phyloP scores from a whole-genome alignment of 306 rosid species.

The Acacia melanoxylon region DNA sequence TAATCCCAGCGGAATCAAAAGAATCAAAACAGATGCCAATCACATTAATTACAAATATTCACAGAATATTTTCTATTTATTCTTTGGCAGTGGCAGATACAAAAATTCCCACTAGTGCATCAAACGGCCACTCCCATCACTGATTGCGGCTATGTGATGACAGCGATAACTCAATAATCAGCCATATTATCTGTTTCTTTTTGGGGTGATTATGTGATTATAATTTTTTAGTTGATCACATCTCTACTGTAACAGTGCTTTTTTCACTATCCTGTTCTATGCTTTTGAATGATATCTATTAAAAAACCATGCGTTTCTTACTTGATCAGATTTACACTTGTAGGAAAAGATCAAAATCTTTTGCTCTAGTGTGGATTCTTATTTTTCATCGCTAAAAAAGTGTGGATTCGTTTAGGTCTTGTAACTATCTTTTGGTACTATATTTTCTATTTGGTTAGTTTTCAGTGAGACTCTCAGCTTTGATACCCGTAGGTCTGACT shows the following conservation, averaged over 20 bases:
- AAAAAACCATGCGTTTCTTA: neutral
- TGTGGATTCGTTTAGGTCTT: neutral
- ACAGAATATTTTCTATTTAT: neutral
- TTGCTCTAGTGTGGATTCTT: neutral
- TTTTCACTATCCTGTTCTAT: neutral
- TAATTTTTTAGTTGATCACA: constrained; percentile 9
- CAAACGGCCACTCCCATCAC: constrained; percentile 10
- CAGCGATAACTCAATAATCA: constrained; percentile 14
- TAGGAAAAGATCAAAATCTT: neutral
- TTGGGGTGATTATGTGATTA: constrained; percentile 5
- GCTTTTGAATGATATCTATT: constrained; percentile 13
- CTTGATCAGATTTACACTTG: neutral
- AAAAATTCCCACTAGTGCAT: neutral
- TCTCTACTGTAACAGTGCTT: neutral
- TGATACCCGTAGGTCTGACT: constrained; percentile 30
- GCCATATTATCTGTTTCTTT: neutral
- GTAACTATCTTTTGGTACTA: constrained; percentile 4
- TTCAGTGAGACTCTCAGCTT: constrained; percentile 17
- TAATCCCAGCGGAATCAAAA: neutral
- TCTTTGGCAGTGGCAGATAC: neutral
- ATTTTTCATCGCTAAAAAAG: neutral
- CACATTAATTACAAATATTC: neutral
- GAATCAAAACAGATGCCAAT: neutral
- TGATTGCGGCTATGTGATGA: constrained; percentile 3
- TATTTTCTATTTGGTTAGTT: neutral